Percentiles rank a stretch among this genome's conserved stretches.
Conservation (phyloP, 305 asterid genomes). For the Fraxinus xanthoxyloides region DNA sequence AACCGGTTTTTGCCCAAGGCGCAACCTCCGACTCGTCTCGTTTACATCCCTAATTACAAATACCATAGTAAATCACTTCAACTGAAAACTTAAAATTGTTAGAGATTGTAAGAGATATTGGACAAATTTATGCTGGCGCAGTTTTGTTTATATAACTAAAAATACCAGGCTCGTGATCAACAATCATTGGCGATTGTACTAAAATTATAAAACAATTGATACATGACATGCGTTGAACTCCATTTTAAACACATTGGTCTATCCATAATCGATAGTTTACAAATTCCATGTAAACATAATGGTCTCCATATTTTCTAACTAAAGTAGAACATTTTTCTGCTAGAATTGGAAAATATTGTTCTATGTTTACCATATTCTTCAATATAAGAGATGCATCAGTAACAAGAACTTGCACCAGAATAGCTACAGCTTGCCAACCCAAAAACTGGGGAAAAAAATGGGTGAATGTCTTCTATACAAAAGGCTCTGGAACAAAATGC, state of each 20-base stretch:
- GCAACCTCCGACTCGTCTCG: too few species aligned
- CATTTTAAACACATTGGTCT: background rate
- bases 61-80: background rate
- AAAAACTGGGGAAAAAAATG: background rate
- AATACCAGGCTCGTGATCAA: background rate
- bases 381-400: background rate
- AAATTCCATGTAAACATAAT: background rate
- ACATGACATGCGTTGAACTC: background rate
- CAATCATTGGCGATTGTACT: background rate
- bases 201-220: background rate
- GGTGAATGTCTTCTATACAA: conserved; percentile 22
- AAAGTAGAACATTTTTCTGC: background rate
- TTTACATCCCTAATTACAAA: too few species aligned
- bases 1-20: too few species aligned
- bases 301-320: background rate
- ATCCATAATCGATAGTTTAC: background rate
- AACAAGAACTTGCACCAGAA: background rate
- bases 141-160: background rate
- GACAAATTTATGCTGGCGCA: background rate
- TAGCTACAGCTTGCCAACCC: background rate
- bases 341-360: background rate
- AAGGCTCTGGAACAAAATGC: conserved; percentile 13
- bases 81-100: background rate
- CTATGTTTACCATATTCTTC: background rate
- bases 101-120: background rate